Evolutionary conservation across 2,329 filamentous ascomycete species (phyloP), one percentile per base, ranked within the genome.

Genomic region (Epichloe brachyelytri): DNA sequence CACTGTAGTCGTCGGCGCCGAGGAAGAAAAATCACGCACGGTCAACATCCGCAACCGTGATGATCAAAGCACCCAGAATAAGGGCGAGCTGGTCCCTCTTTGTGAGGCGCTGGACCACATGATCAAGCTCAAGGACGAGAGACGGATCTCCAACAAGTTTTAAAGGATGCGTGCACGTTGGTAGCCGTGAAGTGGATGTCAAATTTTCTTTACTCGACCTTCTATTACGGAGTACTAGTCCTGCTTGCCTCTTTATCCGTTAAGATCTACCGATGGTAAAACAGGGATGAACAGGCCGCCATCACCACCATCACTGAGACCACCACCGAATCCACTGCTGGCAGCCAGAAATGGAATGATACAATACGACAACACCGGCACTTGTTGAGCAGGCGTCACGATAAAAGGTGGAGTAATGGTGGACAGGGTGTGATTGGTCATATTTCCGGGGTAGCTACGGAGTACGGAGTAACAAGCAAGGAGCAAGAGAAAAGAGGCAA

Each of bases 11-110:
- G 78, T 83, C 55, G 80, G 79, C 51, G 78, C 77, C 55, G 74
- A 80, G 61, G 80, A 83, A 66, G 75, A 74, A 68, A 72, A 76
- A 57, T 77, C 74, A 48, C 71, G 77, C 58, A 74, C 78, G 55
- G 75, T 83, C 62, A 82, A 81, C 63, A 77, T 83, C 53, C 76
- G 80, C 52, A 80, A 81, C 68, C 73, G 79, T 57, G 79, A 82
- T 59, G 78, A 83, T 65, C 77, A 77, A 47, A 75, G 73, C 50
- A 79, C 75, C 49, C 79, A 83, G 66, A 74, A 74, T 59, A 75
- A 79, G 62, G 79, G 79, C 57, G 78, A 79, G 62, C 73, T 80
- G 43, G 68, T 82, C 46, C 68, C 74, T 19, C 65, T 83, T 48
- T 67, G 78, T 41, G 75, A 79, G 59, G 79, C 77, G 5, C 66